phyloP scores from a whole-genome alignment of 2,329 filamentous ascomycete genomes.

The Alternaria brassicae region DNA sequence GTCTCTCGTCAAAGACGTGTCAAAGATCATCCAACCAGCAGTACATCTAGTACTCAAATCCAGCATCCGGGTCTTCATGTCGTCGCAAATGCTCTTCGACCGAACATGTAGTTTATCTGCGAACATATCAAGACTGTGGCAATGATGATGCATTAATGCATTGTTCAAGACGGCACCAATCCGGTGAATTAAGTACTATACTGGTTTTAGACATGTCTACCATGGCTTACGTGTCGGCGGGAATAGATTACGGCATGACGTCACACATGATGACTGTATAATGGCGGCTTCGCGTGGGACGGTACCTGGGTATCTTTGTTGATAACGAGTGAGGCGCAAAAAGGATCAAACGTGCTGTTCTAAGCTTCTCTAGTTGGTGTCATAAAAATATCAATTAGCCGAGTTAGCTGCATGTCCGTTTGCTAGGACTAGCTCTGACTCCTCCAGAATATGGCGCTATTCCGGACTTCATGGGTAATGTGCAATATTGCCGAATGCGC shows the following conservation, averaged over 20 bases:
- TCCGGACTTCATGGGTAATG: background rate
- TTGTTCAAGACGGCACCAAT: background rate
- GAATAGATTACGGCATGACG: background rate
- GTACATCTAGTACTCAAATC: too few species aligned
- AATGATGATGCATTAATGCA: background rate
- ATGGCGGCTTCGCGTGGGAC: background rate
- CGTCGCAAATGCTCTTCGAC: too few species aligned
- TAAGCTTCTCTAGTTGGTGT: background rate
- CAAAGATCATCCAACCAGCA: too few species aligned
- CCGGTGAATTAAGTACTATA: background rate
- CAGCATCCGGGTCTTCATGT: too few species aligned
- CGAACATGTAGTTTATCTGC: too few species aligned
- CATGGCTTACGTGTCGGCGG: background rate
- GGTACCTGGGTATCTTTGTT: background rate
- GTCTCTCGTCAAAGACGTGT: background rate
- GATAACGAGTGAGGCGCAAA: background rate
- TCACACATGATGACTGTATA: background rate
- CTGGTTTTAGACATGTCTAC: background rate
- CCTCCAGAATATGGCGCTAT: background rate
- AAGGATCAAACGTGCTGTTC: background rate
- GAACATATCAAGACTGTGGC: background rate
- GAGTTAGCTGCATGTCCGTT: background rate
- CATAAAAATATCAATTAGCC: background rate
- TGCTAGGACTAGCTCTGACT: background rate
- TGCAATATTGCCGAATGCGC: slow-evolving; percentile 1